These are phyloP conservation scores for Chrysoporthe deuterocubensis DNA, from an alignment of 2,329 filamentous ascomycete species.

Conservation along the genomic window DNA sequence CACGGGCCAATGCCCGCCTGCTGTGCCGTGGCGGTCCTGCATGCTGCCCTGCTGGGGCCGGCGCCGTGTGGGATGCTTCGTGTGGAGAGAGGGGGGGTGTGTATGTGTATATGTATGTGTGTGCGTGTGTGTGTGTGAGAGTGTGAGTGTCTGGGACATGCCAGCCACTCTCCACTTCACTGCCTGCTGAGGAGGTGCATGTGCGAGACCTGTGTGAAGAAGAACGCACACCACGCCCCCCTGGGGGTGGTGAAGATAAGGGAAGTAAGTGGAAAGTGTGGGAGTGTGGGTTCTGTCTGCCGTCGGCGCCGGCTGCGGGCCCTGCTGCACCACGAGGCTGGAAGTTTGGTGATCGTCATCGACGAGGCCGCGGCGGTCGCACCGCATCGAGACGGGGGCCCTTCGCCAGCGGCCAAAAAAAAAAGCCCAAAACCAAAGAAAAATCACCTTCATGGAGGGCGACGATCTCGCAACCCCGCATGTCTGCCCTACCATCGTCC, in stretches of 20 bases:
- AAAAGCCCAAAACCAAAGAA: not conserved
- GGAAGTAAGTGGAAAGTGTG: not conserved
- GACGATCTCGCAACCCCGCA: conserved; percentile 14
- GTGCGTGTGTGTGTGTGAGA: not conserved
- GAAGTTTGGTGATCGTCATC: not conserved
- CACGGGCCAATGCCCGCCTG: conserved; percentile 23
- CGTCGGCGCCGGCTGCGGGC: not conserved
- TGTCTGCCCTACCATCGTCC: not conserved
- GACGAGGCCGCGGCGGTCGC: conserved; percentile 8
- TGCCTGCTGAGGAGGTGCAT: not conserved
- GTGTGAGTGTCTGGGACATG: not conserved
- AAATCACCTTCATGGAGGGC: not conserved
- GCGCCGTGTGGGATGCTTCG: not conserved
- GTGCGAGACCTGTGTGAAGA: not conserved
- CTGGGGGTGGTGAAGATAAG: not conserved
- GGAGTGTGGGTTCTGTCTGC: not conserved
- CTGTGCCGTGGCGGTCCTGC: conserved; percentile 27
- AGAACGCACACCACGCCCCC: not conserved
- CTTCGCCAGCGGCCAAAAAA: conserved; percentile 13
- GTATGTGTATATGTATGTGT: not conserved
- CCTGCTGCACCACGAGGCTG: not conserved
- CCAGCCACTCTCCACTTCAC: not conserved
- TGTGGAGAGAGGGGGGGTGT: conserved; percentile 3
- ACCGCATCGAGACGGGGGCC: conserved; percentile 14
- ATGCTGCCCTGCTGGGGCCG: conserved; percentile 12